These are phyloP conservation scores for Chytriomyces confervae DNA, from an alignment of 192 early-diverging fungal species.

Conservation along the genomic window DNA sequence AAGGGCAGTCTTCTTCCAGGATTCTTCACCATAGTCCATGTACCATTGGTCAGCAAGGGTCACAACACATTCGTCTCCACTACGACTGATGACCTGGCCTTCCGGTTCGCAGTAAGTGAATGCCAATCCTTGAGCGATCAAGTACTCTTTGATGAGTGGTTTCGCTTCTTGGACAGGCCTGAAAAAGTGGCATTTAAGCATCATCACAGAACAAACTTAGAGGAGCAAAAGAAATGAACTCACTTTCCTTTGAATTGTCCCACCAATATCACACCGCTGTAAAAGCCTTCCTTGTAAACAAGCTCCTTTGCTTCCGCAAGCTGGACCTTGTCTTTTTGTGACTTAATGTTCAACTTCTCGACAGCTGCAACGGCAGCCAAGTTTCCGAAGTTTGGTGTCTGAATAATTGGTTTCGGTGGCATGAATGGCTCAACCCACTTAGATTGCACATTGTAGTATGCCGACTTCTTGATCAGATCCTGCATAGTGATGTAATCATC, in stretches of 20 bases:
- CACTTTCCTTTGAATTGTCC: constrained; percentile 79
- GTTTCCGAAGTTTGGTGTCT: constrained; percentile 84
- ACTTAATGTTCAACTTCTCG: constrained; percentile 92
- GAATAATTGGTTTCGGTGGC: constrained; percentile 85
- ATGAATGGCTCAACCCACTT: constrained; percentile 85
- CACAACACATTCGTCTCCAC: constrained; percentile 97
- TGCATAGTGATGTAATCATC: constrained; percentile 92
- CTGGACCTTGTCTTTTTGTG: constrained; percentile 94
- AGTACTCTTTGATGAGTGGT: constrained; percentile 72
- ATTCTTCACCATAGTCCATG: constrained; percentile 94
- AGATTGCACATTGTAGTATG: constrained; percentile 86
- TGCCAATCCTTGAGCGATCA: constrained; percentile 75
- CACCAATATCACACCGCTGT: constrained; percentile 84
- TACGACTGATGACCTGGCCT: constrained; percentile 86
- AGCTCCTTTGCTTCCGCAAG: constrained; percentile 92
- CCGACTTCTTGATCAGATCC: constrained; percentile 93
- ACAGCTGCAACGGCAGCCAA: constrained; percentile 84
- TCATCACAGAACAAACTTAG: neutral
- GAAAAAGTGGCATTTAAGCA: constrained; percentile 6
- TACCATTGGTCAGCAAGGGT: constrained; percentile 98
- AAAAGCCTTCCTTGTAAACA: constrained; percentile 98
- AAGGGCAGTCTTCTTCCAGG: neutral
- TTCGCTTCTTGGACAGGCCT: constrained; percentile 90
- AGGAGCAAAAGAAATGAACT: constrained; percentile 11
- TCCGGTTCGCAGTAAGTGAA: constrained; percentile 97